These are phyloP conservation scores for Arabidopsis thaliana DNA, from an alignment of 345 rosid genomes.

Conservation along the genomic window TAIR10.1 NC_003076.8:767501-768000, in stretches of 20 bases:
- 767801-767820: conserved; percentile 89
- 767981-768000: conserved; percentile 96
- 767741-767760: neutral
- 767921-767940: conserved; percentile 5
- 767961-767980: conserved; percentile 86
- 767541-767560: conserved; percentile 1
- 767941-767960: neutral
- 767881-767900: conserved; percentile 41
- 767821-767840: conserved; percentile 83
- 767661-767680: conserved; percentile 90
- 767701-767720: neutral
- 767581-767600: neutral
- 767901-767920: neutral
- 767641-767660: conserved; percentile 74
- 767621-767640: conserved; percentile 70
- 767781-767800: neutral
- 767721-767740: conserved; percentile 10
- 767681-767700: conserved; percentile 26
- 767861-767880: conserved; percentile 95
- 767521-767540: conserved; percentile 9
- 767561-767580: neutral
- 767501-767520: neutral
- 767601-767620: conserved; percentile 18
- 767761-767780: neutral
- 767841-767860: conserved; percentile 87